Conservation (phyloP, 768 basidiomycete species). For the Boletellus sp. region DNA sequence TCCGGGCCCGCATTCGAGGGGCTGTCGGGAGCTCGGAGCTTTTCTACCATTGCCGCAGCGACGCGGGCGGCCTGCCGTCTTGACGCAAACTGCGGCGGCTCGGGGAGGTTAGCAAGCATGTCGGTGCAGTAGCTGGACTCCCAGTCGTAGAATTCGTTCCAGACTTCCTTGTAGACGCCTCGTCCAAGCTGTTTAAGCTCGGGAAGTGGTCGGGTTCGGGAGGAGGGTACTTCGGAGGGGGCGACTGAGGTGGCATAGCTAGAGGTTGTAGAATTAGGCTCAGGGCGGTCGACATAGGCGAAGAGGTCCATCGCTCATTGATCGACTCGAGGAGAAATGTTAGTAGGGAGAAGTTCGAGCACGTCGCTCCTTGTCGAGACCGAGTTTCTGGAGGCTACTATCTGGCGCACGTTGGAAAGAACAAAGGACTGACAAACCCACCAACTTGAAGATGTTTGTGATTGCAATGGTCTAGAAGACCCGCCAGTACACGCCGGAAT, state of each 20-base stretch:
- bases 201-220: not conserved
- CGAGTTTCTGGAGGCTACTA: too few relatives aligned
- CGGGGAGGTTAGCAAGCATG: conserved; percentile 16
- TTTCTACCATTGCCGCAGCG: conserved; percentile 7
- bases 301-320: conserved; percentile 12
- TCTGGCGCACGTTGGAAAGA: too few relatives aligned
- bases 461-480: too few relatives aligned
- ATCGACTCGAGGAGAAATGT: not conserved
- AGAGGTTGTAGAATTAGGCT: conserved; percentile 15
- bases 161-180: conserved; percentile 35
- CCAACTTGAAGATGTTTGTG: too few relatives aligned
- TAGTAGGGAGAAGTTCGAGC: not conserved
- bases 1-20: too few relatives aligned
- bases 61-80: conserved; percentile 10
- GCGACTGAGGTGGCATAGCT: not conserved
- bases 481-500: too few relatives aligned
- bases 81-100: conserved; percentile 8
- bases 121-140: conserved; percentile 33
- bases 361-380: not conserved
- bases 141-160: conserved; percentile 48
- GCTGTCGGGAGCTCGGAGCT: conserved; percentile 3
- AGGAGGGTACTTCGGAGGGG: not conserved
- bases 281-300: conserved; percentile 22
- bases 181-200: conserved; percentile 25
- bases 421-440: too few relatives aligned